phyloP scores from a whole-genome alignment of 2,329 filamentous ascomycete genomes.

The Chrysosporium keratinophilum region DNA sequence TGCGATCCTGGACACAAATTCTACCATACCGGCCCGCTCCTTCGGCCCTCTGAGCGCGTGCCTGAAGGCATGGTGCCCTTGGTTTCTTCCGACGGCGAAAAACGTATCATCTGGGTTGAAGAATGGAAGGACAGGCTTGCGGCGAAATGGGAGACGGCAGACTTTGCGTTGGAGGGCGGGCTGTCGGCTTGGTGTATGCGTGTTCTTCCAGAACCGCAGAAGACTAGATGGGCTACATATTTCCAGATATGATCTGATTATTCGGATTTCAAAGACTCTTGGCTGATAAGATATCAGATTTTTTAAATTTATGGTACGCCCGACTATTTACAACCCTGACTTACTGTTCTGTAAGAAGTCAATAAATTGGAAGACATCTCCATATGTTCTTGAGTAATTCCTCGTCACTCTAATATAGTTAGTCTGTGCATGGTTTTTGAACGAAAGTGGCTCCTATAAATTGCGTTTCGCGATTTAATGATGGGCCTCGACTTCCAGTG shows the following conservation, averaged over 20 bases:
- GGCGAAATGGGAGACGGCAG: neutral
- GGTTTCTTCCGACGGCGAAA: neutral
- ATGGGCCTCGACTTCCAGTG: no score
- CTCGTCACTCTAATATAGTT: no score
- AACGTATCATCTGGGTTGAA: neutral
- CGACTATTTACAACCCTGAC: no score
- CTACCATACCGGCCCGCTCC: neutral
- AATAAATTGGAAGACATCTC: no score
- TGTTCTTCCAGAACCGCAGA: slow-evolving; percentile 1
- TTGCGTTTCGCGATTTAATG: no score
- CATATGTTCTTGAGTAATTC: no score
- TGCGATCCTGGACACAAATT: neutral
- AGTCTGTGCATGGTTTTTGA: no score
- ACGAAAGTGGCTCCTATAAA: no score
- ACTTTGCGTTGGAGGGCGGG: neutral
- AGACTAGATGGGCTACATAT: neutral
- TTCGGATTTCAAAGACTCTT: no score
- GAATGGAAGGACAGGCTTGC: slow-evolving; percentile 1
- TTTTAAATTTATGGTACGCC: no score
- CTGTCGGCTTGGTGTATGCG: slow-evolving; percentile 5
- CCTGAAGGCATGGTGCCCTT: neutral
- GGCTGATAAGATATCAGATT: no score
- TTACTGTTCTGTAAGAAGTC: no score
- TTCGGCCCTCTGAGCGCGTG: neutral
- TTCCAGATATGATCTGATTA: neutral